Evolutionary conservation across 164 flowering plant species (phyloP).

Genomic region (Umbellularia californica): DNA sequence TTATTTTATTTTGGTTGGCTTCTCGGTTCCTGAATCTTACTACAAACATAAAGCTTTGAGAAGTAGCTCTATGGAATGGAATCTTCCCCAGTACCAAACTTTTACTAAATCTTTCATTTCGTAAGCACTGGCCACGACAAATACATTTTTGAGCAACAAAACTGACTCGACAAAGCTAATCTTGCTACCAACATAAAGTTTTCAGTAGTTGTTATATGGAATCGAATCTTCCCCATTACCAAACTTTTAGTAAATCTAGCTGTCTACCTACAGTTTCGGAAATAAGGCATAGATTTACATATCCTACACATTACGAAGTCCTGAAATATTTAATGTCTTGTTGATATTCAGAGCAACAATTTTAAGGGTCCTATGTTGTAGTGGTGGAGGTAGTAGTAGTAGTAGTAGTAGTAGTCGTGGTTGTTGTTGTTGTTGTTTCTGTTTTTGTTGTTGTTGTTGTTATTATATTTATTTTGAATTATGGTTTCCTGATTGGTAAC

Average conservation of each 20-base stretch:
- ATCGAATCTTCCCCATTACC: background rate
- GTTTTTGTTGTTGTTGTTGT: too few relatives aligned
- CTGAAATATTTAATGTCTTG: background rate
- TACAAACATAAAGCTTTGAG: background rate
- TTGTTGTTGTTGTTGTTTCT: too few relatives aligned
- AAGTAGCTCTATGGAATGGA: background rate
- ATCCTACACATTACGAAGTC: background rate
- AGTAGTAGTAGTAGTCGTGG: rapidly evolving
- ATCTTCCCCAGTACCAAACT: background rate
- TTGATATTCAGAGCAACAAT: background rate
- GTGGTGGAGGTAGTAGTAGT: too few relatives aligned
- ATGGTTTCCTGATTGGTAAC: too few relatives aligned
- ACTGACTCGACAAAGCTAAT: too few relatives aligned
- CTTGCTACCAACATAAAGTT: background rate
- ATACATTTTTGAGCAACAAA: too few relatives aligned
- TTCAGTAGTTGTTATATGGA: background rate
- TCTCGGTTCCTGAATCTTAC: too few relatives aligned
- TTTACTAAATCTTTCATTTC: too few relatives aligned
- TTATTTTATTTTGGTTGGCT: too few relatives aligned
- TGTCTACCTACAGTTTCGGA: background rate
- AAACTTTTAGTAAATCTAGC: background rate
- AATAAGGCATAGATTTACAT: background rate
- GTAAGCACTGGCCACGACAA: too few relatives aligned
- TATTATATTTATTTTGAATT: too few relatives aligned
- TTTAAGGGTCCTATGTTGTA: background rate